Base-by-base conservation (phyloP, 2,329 filamentous ascomycete genomes). In the Alternaria sp. region DNA sequence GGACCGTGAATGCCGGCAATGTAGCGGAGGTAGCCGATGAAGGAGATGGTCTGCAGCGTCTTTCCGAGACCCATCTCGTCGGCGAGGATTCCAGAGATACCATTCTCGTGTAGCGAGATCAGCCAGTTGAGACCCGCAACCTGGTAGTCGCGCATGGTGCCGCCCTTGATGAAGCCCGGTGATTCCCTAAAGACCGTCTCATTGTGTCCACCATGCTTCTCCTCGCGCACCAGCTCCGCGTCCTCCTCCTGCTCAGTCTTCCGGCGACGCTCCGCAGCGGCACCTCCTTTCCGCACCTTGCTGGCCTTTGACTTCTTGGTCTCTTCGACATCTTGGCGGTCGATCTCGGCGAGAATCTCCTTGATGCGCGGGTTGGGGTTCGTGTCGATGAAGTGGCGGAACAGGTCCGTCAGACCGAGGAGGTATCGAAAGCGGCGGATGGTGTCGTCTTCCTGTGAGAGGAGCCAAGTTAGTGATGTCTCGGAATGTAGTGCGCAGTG, bases 61-160 rank as follows among this genome's bases (percentile, higher is more conserved):
- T 99, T 99, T 74, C 96, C 96, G 19, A 99, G 86, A 81, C 96
- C 96, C 96, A 99, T 99, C 83, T 99, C 96, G 77, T 99, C 96
- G 65, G 96, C 96, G 53, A 99, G 85, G 67, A 99, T 99, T 71
- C 96, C 96, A 19, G 95, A 98, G 70, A 99, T 99, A 84, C 96
- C 96, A 75, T 99, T 99, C 81, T 99, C 96, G 75, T 99, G 96
- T 6, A 99, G 86, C 12, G 94, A 98, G 71, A 99, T 93, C 49
- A 99, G 87, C 96, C 96, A 99, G 80, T 99, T 99, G 70, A 99
- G 85, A 69, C 96, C 96, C 32, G 93, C 92, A 71, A 99, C 86
- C 80, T 99, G 96, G 81, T 99, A 99, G 80, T 99, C 96, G 77
- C 96, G 90, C 93, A 99, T 97, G 61, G 88, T 84, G 47, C 96